Evolutionary conservation across 2,329 filamentous ascomycete genomes (phyloP), one percentile per base, ranked within the genome.

Genomic region (Rhexocercosporidium sp.): DNA sequence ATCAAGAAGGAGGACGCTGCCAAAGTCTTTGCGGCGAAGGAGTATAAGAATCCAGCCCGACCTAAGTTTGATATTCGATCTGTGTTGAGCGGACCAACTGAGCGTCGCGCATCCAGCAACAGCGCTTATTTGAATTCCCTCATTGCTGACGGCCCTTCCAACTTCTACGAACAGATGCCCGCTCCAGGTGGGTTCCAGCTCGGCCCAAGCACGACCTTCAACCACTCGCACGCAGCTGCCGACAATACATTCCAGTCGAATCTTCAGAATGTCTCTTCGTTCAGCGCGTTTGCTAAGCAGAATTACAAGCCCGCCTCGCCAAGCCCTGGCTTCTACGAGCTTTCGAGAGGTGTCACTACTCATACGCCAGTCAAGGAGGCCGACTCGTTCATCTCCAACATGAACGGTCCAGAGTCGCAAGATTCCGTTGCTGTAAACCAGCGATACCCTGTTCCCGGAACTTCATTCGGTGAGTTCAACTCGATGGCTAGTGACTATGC

Each of bases 41-140:
- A 39, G 12, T 39, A 25, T 31, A 37, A 25, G 46, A 25, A 51
- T 11, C 31, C 59, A 2, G 20, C 18, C 14, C 39, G 39, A 12
- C n/a, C 27, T 14, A 47, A 34, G 57, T 16, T 47, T 18, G 57
- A 60, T 18, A 18, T 60, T 25, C 18, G 20, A n/a, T 46, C 57
- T 22, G 16, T 46, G 14, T 20, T 60, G 25, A 18, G 37, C 5
- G 39, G 53, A 20, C 20, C 37, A 4, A 31, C 25, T 11, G 22
- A 47, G 25, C 57, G 39, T n/a, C 39, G 57, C 4, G 16, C 25
- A 14, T n/a, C 41, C 1, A 18, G 31, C 25, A 44, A 60, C 7
- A 60, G 57, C 27, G 39, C 27, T 29, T 47, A 34, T 25, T 20
- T 60, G 22, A 44, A 60, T 20, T 44, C 57, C n/a, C 57, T 47